These are phyloP conservation scores for Plectosphaerella sp. DNA, from an alignment of 2,329 filamentous ascomycete genomes.

Conservation along the genomic window DNA sequence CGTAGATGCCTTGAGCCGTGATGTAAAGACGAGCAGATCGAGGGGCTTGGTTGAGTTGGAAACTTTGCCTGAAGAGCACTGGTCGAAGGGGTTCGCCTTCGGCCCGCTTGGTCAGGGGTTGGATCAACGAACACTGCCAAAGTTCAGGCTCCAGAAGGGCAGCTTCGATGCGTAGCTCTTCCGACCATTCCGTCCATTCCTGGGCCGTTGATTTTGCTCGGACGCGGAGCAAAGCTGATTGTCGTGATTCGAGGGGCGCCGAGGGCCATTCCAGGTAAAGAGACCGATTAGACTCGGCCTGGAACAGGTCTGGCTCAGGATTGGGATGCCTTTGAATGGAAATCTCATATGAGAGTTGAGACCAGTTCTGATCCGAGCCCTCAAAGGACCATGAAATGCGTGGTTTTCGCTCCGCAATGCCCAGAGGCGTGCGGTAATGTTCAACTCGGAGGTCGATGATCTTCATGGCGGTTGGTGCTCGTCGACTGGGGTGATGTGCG, in stretches of 20 bases:
- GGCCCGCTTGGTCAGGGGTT: conserved; percentile 19
- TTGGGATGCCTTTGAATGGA: conserved; percentile 24
- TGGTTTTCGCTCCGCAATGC: conserved; percentile 37
- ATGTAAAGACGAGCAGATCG: conserved; percentile 37
- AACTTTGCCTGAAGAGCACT: conserved; percentile 27
- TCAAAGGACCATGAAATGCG: conserved; percentile 43
- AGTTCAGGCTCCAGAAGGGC: conserved; percentile 22
- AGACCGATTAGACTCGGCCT: conserved; percentile 28
- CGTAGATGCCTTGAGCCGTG: conserved; percentile 39
- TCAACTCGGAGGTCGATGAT: conserved; percentile 20
- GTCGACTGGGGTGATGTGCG: too few species aligned
- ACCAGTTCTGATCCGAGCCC: conserved; percentile 32
- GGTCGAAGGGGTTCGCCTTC: conserved; percentile 19
- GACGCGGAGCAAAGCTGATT: conserved; percentile 27
- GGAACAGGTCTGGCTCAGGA: conserved; percentile 10
- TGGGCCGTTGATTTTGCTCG: conserved; percentile 22
- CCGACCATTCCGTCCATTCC: conserved; percentile 21
- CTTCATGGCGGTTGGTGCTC: too few species aligned
- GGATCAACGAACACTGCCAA: conserved; percentile 21
- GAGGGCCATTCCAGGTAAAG: conserved; percentile 40
- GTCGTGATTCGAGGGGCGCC: conserved; percentile 20
- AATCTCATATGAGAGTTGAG: conserved; percentile 38
- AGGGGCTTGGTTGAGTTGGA: conserved; percentile 12
- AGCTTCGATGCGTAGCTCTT: conserved; percentile 26
- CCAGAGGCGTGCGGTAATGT: conserved; percentile 33